These are phyloP conservation scores for Dothidotthia symphoricarpi DNA, from an alignment of 2,329 filamentous ascomycete species.

Conservation along the genomic window DNA sequence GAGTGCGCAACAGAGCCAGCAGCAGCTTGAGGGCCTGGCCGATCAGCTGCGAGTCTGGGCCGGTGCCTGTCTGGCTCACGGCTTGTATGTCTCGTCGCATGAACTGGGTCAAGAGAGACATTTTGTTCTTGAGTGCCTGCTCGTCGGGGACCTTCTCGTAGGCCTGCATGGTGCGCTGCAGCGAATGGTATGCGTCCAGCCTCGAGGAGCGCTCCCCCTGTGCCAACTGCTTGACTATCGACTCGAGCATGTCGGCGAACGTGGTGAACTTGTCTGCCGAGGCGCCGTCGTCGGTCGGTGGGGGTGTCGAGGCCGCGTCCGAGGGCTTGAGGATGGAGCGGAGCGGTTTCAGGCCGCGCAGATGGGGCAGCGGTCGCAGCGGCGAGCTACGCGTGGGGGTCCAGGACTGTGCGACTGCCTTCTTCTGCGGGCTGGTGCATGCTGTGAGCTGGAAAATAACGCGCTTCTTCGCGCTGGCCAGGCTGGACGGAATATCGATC, in stretches of 20 bases:
- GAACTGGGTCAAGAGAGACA: slow-evolving; percentile 74
- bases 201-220: slow-evolving; percentile 69
- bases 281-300: slow-evolving; percentile 40
- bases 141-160: slow-evolving; percentile 72
- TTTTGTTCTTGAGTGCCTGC: slow-evolving; percentile 60
- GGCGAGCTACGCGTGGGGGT: slow-evolving; percentile 44
- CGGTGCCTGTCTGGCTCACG: slow-evolving; percentile 54
- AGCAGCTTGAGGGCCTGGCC: slow-evolving; percentile 77
- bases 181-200: slow-evolving; percentile 80
- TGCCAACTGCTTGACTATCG: slow-evolving; percentile 76
- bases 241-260: slow-evolving; percentile 80
- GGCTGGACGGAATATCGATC: slow-evolving; percentile 35
- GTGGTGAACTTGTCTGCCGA: slow-evolving; percentile 54
- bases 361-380: slow-evolving; percentile 49
- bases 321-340: slow-evolving; percentile 80
- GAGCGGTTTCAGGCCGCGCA: slow-evolving; percentile 55
- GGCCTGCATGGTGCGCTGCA: slow-evolving; percentile 72
- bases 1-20: slow-evolving; percentile 71
- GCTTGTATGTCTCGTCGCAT: slow-evolving; percentile 77
- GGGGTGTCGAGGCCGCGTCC: slow-evolving; percentile 42
- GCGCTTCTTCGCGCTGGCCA: slow-evolving; percentile 38
- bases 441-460: slow-evolving; percentile 66
- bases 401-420: slow-evolving; percentile 22
- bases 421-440: slow-evolving; percentile 55
- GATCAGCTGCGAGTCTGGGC: slow-evolving; percentile 66